These are phyloP conservation scores for Verticillium nubilum DNA, from an alignment of 2,329 filamentous ascomycete genomes.

Conservation along the genomic window DNA sequence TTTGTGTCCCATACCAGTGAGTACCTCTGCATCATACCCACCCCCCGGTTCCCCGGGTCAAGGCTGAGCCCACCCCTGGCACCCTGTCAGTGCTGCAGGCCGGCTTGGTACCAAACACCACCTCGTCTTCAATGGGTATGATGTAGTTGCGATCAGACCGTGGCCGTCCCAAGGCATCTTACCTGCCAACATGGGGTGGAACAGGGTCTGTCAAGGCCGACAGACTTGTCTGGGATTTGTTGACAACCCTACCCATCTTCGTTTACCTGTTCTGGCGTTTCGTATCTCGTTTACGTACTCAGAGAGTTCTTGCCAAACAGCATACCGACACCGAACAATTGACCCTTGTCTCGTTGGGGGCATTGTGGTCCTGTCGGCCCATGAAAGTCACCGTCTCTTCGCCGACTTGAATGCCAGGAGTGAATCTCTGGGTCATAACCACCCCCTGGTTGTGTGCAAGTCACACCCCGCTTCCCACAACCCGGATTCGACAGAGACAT, in stretches of 20 bases:
- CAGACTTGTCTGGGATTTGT: not conserved
- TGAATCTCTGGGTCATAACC: not conserved
- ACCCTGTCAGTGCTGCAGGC: not conserved
- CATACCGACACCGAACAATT: not conserved
- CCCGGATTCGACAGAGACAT: not conserved
- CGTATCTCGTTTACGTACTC: slow-evolving; percentile 8
- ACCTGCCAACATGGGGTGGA: not conserved
- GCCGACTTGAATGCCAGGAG: not conserved
- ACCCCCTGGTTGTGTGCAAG: not conserved
- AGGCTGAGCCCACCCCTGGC: not conserved
- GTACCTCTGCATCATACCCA: not conserved
- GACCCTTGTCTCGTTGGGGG: slow-evolving; percentile 2
- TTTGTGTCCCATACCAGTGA: not conserved
- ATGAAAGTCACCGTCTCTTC: not conserved
- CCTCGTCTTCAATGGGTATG: not conserved
- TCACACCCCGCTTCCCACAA: not conserved
- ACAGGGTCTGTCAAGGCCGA: not conserved
- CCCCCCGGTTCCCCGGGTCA: not conserved
- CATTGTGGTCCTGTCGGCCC: slow-evolving; percentile 2
- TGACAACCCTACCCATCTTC: not conserved
- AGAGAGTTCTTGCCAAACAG: not conserved
- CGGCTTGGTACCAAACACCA: not conserved
- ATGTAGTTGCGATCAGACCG: not conserved
- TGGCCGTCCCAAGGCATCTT: not conserved
- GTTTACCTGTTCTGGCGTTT: not conserved